These are phyloP conservation scores for Yamadazyma sp. DNA, from an alignment of 805 yeast species.

Conservation along the genomic window DNA sequence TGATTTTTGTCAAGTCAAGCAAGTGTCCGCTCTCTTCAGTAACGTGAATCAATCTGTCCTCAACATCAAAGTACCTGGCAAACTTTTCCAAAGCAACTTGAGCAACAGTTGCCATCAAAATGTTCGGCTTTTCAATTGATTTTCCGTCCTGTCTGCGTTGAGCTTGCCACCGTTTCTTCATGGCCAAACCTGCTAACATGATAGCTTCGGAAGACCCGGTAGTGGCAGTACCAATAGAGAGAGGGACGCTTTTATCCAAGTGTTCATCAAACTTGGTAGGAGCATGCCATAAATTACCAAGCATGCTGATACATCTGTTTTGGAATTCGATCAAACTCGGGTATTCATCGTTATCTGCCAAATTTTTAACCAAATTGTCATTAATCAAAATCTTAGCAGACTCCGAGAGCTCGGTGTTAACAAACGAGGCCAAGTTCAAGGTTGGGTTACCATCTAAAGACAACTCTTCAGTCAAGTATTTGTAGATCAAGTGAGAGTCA, in stretches of 20 bases:
- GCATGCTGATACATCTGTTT: conserved; percentile 76
- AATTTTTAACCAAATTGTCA: conserved; percentile 79
- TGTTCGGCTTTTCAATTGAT: conserved; percentile 68
- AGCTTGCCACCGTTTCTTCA: conserved; percentile 88
- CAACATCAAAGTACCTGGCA: conserved; percentile 92
- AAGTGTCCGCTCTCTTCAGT: conserved; percentile 58
- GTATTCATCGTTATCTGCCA: conserved; percentile 93
- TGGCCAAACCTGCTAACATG: conserved; percentile 88
- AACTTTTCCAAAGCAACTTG: conserved; percentile 94
- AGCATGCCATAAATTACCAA: conserved; percentile 81
- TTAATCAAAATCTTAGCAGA: conserved; percentile 45
- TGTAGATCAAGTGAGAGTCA: conserved; percentile 52
- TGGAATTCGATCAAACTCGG: conserved; percentile 82
- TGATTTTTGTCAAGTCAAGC: conserved; percentile 60
- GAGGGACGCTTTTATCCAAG: conserved; percentile 29
- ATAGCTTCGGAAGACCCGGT: conserved; percentile 95
- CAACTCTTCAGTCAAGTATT: conserved; percentile 69
- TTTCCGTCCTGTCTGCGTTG: conserved; percentile 59
- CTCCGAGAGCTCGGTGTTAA: conserved; percentile 65
- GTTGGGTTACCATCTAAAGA: conserved; percentile 81
- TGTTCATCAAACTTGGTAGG: conserved; percentile 33
- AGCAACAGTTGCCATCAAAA: conserved; percentile 88
- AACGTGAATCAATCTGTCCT: conserved; percentile 72
- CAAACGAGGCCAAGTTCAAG: conserved; percentile 85
- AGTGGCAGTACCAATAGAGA: conserved; percentile 80